A percentile compares a stretch with the other conserved stretches of the same genome.
These are phyloP conservation scores for Mortierella sp. DNA, from an alignment of 371 early-diverging fungal genomes.

Conservation along the genomic window DNA sequence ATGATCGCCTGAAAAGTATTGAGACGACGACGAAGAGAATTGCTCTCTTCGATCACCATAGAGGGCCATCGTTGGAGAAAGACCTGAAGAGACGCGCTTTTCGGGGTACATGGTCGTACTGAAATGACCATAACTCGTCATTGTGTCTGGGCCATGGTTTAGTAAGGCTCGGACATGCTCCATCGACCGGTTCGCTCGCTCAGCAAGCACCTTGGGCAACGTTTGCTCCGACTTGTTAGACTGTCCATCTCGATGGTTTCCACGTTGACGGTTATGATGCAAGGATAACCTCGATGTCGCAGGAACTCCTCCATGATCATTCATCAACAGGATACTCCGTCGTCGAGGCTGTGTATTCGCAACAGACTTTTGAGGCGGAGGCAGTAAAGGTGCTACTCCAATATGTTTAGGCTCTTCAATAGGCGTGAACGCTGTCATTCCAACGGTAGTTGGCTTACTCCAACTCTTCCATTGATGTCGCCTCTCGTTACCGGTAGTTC, in stretches of 20 bases:
- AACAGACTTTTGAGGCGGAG: too few species aligned
- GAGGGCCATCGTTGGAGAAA: constrained; percentile 31
- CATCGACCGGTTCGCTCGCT: constrained; percentile 29
- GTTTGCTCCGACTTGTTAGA: constrained; percentile 8
- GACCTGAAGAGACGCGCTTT: constrained; percentile 11
- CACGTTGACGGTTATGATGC: constrained; percentile 32
- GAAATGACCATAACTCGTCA: constrained; percentile 7
- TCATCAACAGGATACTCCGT: constrained; percentile 11
- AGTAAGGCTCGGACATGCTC: constrained; percentile 36
- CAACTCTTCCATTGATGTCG: constrained; percentile 51
- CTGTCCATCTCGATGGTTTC: constrained; percentile 19
- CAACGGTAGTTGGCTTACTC: constrained; percentile 25
- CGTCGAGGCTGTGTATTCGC: constrained; percentile 10
- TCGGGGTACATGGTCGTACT: constrained; percentile 33
- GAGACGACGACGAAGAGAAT: too few species aligned
- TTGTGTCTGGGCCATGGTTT: neutral
- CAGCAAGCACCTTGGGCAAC: constrained; percentile 25
- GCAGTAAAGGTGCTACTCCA: too few species aligned
- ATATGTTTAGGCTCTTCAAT: constrained; percentile 12
- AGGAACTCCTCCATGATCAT: constrained; percentile 12
- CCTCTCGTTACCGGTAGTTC: constrained; percentile 11
- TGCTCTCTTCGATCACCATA: constrained; percentile 19
- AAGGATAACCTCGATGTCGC: constrained; percentile 9
- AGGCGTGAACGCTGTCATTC: constrained; percentile 22
- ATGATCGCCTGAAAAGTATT: constrained; percentile 2